A percentile compares a stretch with the other conserved stretches of the same genome.
phyloP scores from a whole-genome alignment of 345 rosid species.

The Euphorbia pulcherrima region DNA sequence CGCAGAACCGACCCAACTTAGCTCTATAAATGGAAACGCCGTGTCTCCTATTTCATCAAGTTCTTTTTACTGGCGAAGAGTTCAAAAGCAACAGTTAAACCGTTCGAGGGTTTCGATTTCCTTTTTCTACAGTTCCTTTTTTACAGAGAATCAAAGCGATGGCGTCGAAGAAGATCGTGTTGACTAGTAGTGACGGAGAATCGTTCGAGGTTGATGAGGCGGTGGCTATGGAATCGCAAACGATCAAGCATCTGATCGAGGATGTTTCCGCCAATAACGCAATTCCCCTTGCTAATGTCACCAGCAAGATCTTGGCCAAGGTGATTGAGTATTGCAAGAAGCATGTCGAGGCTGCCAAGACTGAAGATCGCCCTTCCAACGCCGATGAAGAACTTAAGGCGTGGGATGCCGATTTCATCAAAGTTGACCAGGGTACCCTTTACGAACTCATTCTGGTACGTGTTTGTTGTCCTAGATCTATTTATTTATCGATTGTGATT shows the following conservation, averaged over 20 bases:
- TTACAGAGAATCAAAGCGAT: constrained; percentile 8
- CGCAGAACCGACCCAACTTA: no score
- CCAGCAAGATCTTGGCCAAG: constrained; percentile 18
- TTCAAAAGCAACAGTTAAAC: no score
- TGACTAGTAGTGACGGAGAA: constrained; percentile 18
- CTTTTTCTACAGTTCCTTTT: no score
- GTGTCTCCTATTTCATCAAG: neutral
- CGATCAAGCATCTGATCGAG: constrained; percentile 20
- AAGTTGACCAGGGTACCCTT: constrained; percentile 26
- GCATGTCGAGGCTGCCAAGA: constrained; percentile 25
- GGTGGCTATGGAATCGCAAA: constrained; percentile 19
- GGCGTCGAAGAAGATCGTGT: neutral
- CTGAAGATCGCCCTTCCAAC: constrained; percentile 18
- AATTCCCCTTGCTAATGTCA: constrained; percentile 23
- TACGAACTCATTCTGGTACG: constrained; percentile 23
- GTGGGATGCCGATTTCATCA: constrained; percentile 29
- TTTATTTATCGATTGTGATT: neutral
- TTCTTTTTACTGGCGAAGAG: no score
- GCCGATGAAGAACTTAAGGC: constrained; percentile 10
- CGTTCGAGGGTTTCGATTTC: neutral
- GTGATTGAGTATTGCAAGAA: constrained; percentile 25
- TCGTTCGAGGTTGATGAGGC: constrained; percentile 21
- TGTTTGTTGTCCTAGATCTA: neutral
- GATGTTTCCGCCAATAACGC: constrained; percentile 18
- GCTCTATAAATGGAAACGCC: neutral